Base-by-base conservation (phyloP, 106 monocot species). In the Dioscorea alata region DNA sequence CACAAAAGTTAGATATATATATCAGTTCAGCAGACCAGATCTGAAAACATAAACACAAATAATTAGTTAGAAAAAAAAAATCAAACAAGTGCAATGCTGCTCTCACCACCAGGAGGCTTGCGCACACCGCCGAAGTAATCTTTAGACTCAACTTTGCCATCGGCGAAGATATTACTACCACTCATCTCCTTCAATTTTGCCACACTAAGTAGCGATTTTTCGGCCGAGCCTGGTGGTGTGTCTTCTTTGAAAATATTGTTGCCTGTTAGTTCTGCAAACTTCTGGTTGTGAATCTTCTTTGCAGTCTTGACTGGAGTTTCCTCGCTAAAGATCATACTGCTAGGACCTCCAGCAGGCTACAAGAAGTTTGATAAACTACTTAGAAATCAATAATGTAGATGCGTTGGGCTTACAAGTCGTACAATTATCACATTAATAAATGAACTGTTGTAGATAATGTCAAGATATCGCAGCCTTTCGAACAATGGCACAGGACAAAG, bases 31-130 rank as follows among this genome's bases (percentile, higher is more conserved):
- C 42, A 42, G 10, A 42, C 42, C 42, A 42, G 6, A 10, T 42
- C 6, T 5, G 42, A 42, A 42, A 42, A 42, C 42, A 42, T 42
- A 3, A 42, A 42, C 42, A 42, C 42, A 42, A 42, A 42, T 42
- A 42, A 42, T 42, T 42, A 6, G 54, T 54, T 19, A 54, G 63
- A 28, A 28, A 28, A 28, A 28, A 64, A 15, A 17, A 16, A 50
- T 66, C 49, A 66, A 21, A 66, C 66, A 20, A 66, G 49, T 1
- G 66, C 71, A 32, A 91, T 87, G 78, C 82, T 91, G 80, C 91
- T 91, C 60, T 78, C 91, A 1, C 91, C 91, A 22, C 91, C 91
- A 0, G 91, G 91, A n/a, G 91, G 93, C 71, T 89, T 93, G 17
- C 88, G 76, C 48, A 86, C 83, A 4, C 93, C 93, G 0, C 86